Base-by-base conservation (phyloP, 129 eudicot species). In the Saposhnikovia divaricata region DNA sequence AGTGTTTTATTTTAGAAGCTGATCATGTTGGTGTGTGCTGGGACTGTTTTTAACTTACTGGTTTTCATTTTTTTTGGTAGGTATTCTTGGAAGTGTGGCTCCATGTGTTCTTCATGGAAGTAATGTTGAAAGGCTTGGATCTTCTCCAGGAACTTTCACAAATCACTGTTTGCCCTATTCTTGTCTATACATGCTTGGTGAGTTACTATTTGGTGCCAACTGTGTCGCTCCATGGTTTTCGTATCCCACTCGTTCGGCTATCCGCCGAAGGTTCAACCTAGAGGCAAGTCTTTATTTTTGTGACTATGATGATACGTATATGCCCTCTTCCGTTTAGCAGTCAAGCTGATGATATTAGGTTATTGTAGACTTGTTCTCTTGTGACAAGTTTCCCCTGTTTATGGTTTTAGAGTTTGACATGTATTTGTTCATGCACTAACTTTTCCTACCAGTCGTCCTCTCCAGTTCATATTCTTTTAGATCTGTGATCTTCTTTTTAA, bases 91-190 rank as follows among this genome's bases (percentile, higher is more conserved):
- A 75, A 84, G 84, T 84, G 86, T 95, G 78, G 98, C 98, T 38
- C 98, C 98, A 61, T 95, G 98, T 86, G 96, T 95, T 83, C 91
- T 95, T 14, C 89, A 92, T 78, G 98, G 97, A 86, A 84, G 87
- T 85, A 95, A 87, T 79, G 97, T 76, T 2, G 98, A 95, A 81
- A 89, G 98, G 72, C 92, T 95, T 82, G 98, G 93, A 76, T 88
- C 92, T 21, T 82, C 90, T 19, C 91, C 98, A n/a, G 93, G 97
- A 44, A 86, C 92, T 77, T 95, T 95, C 84, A 84, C 96, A 34
- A 92, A 89, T 84, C 98, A 95, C 85, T 95, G 98, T 71, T 53
- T 92, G 92, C 87, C 96, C 53, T 95, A 95, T 84, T 80, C 96
- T 59, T 97, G 91, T 81, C 88, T 95, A 31, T 95, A 87, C 86